Percentiles rank a stretch among this genome's conserved stretches.
phyloP scores from a whole-genome alignment of 495 filamentous ascomycete genomes.

The Aspergillus heteromorphus region DNA sequence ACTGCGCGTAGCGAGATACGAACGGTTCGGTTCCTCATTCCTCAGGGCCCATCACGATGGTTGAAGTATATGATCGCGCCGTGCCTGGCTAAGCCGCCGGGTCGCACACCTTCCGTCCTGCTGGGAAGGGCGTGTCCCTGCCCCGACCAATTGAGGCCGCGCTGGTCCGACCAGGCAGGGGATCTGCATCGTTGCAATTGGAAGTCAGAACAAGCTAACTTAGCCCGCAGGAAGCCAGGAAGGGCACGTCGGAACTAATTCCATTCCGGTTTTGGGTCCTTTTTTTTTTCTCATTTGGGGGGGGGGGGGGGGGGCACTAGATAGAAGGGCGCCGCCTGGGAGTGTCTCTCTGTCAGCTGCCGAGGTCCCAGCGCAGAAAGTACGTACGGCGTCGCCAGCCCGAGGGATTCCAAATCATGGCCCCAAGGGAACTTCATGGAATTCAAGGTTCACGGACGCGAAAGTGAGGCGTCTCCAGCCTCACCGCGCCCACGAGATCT shows the following conservation, averaged over 20 bases:
- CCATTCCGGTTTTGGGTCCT: not conserved
- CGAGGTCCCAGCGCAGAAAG: not conserved
- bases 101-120: constrained; percentile 10
- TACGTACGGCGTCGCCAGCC: not conserved
- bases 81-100: constrained; percentile 6
- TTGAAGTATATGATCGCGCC: not conserved
- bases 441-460: not conserved
- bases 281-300: not conserved
- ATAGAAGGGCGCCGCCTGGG: not conserved
- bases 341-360: not conserved
- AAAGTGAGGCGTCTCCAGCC: constrained; percentile 6
- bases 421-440: not conserved
- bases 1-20: not conserved
- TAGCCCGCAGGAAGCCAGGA: not conserved
- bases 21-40: no score
- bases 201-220: not conserved
- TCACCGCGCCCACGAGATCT: not conserved
- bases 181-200: constrained; percentile 5
- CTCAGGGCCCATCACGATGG: not conserved
- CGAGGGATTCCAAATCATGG: not conserved
- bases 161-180: not conserved
- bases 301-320: not conserved
- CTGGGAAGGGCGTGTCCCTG: constrained; percentile 3
- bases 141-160: constrained; percentile 1
- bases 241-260: not conserved